phyloP scores from a whole-genome alignment of 306 rosid species.

The Spatholobus suberectus region DNA sequence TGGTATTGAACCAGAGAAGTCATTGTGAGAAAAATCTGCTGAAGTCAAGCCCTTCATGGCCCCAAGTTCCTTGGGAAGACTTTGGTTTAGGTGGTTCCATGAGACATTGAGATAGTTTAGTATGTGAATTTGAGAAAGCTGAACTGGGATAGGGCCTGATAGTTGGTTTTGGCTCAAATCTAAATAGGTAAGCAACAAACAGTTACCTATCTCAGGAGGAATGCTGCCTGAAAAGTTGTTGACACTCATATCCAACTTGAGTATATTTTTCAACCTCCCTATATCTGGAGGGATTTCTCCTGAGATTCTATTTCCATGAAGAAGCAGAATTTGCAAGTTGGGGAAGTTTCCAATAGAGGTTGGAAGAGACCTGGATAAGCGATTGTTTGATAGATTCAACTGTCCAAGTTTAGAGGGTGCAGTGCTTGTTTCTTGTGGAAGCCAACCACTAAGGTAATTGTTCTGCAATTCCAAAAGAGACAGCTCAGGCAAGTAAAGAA shows the following conservation, averaged over 20 bases:
- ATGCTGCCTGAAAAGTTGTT: constrained; percentile 82
- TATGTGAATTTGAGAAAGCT: constrained; percentile 70
- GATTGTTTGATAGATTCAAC: constrained; percentile 82
- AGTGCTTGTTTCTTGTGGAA: constrained; percentile 53
- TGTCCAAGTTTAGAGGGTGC: constrained; percentile 67
- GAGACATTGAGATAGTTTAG: constrained; percentile 86
- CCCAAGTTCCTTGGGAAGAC: constrained; percentile 76
- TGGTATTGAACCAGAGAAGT: constrained; percentile 83
- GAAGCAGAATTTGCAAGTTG: constrained; percentile 63
- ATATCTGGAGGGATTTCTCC: constrained; percentile 74
- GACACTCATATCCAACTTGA: constrained; percentile 73
- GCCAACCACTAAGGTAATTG: constrained; percentile 75
- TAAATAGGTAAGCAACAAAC: constrained; percentile 62
- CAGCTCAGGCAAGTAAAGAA: constrained; percentile 77
- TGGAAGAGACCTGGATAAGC: constrained; percentile 74
- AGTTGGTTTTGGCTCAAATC: constrained; percentile 93
- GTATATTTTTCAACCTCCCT: constrained; percentile 63
- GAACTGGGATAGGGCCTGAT: constrained; percentile 77
- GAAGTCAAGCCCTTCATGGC: constrained; percentile 77
- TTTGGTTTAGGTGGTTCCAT: constrained; percentile 73
- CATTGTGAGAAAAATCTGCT: constrained; percentile 83
- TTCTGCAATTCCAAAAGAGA: constrained; percentile 77
- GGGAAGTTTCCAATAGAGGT: constrained; percentile 70
- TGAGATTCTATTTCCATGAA: constrained; percentile 71
- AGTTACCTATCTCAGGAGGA: constrained; percentile 69